These are phyloP conservation scores for Cladorrhinum sp. DNA, from an alignment of 2,329 filamentous ascomycete species.

Conservation along the genomic window DNA sequence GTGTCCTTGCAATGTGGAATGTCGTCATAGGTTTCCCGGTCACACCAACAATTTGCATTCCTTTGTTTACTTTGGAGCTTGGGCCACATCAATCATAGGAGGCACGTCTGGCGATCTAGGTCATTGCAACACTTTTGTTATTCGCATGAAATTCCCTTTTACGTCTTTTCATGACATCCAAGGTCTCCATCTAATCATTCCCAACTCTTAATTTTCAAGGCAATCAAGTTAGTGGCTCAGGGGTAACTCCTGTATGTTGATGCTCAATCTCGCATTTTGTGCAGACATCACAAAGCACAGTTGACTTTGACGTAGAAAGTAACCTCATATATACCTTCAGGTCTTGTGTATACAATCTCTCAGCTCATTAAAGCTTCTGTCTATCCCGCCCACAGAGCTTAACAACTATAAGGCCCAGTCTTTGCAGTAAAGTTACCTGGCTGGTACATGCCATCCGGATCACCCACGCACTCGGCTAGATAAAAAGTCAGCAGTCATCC, in stretches of 20 bases:
- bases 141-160: too few relatives aligned
- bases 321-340: neutral
- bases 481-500: neutral
- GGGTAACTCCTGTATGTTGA: too few relatives aligned
- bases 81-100: neutral
- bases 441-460: conserved; percentile 41
- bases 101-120: too few relatives aligned
- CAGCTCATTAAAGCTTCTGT: neutral
- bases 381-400: neutral
- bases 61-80: neutral
- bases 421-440: conserved; percentile 38
- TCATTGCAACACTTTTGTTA: too few relatives aligned
- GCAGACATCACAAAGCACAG: too few relatives aligned
- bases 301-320: too few relatives aligned
- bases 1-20: neutral
- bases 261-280: too few relatives aligned
- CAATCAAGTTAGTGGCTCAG: too few relatives aligned
- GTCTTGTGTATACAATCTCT: neutral
- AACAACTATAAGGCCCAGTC: conserved; percentile 24
- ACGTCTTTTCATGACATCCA: too few relatives aligned
- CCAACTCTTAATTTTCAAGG: too few relatives aligned
- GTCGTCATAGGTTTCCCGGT: neutral
- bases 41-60: neutral
- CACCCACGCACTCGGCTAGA: conserved; percentile 43
- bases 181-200: too few relatives aligned